A percentile compares a stretch with the other conserved stretches of the same genome.
Conservation (phyloP, 1,284 basidiomycete species). For the Trametes polyzona region DNA sequence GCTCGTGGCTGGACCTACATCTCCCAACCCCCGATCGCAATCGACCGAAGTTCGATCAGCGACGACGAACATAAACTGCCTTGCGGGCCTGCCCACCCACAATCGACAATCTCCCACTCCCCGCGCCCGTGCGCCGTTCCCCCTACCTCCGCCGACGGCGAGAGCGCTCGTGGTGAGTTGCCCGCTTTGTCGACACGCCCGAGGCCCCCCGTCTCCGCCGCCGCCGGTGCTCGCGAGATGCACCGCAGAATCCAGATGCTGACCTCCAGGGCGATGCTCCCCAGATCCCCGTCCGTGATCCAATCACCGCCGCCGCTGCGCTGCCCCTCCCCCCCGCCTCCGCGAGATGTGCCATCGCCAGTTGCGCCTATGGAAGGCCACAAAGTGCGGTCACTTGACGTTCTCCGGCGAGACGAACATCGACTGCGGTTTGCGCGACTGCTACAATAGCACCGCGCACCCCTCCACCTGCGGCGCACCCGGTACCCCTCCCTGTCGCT, state of each 20-base stretch:
- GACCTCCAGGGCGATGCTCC: too few relatives aligned
- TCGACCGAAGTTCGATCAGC: constrained; percentile 22
- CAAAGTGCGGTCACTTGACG: constrained; percentile 58
- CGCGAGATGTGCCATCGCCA: constrained; percentile 65
- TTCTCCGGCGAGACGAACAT: constrained; percentile 52
- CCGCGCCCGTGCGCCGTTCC: constrained; percentile 27
- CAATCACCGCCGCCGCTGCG: constrained; percentile 16
- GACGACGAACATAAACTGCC: constrained; percentile 22
- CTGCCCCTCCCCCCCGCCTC: too few relatives aligned
- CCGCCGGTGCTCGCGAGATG: background rate
- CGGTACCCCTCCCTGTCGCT: constrained; percentile 44
- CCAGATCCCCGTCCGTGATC: constrained; percentile 13
- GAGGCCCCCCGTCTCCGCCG: background rate
- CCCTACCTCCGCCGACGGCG: constrained; percentile 71
- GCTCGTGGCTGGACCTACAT: constrained; percentile 28
- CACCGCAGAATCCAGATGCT: too few relatives aligned
- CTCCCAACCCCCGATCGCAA: constrained; percentile 22
- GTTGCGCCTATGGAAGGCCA: constrained; percentile 55
- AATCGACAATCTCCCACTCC: constrained; percentile 27
- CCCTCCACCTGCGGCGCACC: constrained; percentile 46
- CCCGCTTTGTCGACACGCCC: constrained; percentile 25
- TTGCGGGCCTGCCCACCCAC: constrained; percentile 23
- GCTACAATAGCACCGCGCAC: constrained; percentile 54
- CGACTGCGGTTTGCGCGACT: constrained; percentile 55
- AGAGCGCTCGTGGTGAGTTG: constrained; percentile 34